Conservation (phyloP, 2,329 filamentous ascomycete genomes). For the Metarhizium humberi region DNA sequence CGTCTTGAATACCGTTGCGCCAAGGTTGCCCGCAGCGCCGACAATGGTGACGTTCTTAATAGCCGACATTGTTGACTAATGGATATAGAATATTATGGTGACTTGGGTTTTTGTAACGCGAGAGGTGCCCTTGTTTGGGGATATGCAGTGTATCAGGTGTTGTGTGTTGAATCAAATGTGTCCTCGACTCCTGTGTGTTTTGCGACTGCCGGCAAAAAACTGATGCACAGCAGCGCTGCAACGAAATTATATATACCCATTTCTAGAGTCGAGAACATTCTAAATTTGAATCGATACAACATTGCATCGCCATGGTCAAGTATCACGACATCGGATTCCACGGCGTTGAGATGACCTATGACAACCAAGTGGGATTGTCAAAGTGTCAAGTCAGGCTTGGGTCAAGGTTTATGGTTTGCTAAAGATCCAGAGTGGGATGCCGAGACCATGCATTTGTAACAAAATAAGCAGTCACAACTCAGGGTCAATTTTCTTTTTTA, state of each 20-base stretch:
- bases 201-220: background rate
- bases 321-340: background rate
- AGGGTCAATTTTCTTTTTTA: too few relatives aligned
- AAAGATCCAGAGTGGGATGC: too few relatives aligned
- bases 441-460: too few relatives aligned
- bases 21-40: constrained; percentile 27
- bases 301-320: background rate
- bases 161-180: background rate
- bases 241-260: background rate
- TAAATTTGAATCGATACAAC: background rate
- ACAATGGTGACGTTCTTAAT: constrained; percentile 29
- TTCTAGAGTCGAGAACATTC: background rate
- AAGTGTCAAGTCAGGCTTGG: background rate
- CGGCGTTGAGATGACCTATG: background rate
- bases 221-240: background rate
- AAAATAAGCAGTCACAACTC: too few relatives aligned
- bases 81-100: background rate
- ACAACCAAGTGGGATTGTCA: background rate
- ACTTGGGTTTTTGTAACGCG: background rate
- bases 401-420: background rate
- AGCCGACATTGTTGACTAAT: constrained; percentile 15
- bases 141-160: background rate
- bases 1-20: constrained; percentile 19
- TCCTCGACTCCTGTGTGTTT: background rate
- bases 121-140: background rate